Conservation (phyloP, 179 eudicot genomes). For the Beta corolliflora region DNA sequence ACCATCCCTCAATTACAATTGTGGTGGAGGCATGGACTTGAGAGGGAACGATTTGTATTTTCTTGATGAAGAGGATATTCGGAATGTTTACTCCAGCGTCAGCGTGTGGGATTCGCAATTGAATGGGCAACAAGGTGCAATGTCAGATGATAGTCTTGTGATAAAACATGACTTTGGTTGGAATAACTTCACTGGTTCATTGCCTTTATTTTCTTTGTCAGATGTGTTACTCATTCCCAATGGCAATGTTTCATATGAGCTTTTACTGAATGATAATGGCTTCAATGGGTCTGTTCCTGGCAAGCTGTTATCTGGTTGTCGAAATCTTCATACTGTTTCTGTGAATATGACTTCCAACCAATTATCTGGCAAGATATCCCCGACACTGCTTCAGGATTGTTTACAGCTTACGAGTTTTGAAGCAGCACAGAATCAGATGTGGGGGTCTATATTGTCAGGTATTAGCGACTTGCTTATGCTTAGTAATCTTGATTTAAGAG, state of each 20-base stretch:
- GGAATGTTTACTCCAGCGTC: constrained; percentile 33
- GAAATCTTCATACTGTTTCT: constrained; percentile 36
- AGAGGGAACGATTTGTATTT: constrained; percentile 17
- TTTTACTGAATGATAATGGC: constrained; percentile 44
- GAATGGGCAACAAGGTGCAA: constrained; percentile 15
- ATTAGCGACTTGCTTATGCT: constrained; percentile 45
- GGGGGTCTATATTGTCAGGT: constrained; percentile 40
- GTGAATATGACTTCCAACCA: constrained; percentile 52
- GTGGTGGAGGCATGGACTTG: constrained; percentile 33
- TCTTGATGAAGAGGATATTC: constrained; percentile 34
- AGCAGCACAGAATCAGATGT: constrained; percentile 48
- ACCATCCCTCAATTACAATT: constrained; percentile 22
- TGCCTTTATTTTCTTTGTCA: constrained; percentile 41
- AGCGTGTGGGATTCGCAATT: constrained; percentile 31
- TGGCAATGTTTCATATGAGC: constrained; percentile 28
- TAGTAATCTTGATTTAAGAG: constrained; percentile 40
- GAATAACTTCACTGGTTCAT: constrained; percentile 45
- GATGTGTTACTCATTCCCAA: constrained; percentile 21
- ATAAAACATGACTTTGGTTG: constrained; percentile 53
- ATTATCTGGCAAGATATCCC: constrained; percentile 42
- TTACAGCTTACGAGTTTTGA: constrained; percentile 41
- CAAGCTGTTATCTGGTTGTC: constrained; percentile 40
- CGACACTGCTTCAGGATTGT: constrained; percentile 38
- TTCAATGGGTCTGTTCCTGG: constrained; percentile 43
- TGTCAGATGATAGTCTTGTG: constrained; percentile 18